Evolutionary conservation across 2,329 filamentous ascomycete genomes (phyloP).

Genomic region (Fusarium sp.): DNA sequence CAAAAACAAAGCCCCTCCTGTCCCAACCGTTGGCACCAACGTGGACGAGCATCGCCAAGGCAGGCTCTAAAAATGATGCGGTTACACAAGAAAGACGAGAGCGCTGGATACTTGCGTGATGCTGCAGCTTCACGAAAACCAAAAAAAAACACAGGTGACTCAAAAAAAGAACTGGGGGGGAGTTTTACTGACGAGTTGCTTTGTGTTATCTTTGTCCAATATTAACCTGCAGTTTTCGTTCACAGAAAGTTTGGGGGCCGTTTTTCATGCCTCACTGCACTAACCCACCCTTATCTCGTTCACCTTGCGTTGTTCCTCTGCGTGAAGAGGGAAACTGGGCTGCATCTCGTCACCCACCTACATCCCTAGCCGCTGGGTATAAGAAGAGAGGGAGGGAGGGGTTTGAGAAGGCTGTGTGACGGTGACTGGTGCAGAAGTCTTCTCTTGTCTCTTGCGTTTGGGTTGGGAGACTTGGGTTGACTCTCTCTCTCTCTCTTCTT

Average conservation of each 20-base stretch:
- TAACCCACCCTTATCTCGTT: not conserved
- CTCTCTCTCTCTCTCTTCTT: not conserved
- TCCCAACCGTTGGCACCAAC: not conserved
- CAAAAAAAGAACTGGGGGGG: not conserved
- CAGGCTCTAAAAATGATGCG: not conserved
- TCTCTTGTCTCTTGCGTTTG: not conserved
- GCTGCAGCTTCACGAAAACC: not conserved
- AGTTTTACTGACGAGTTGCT: not conserved
- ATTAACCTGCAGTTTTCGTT: not conserved
- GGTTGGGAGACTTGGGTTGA: not conserved
- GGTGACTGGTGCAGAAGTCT: constrained; percentile 27
- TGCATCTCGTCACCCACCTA: constrained; percentile 6
- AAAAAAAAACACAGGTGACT: not conserved
- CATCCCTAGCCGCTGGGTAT: not conserved
- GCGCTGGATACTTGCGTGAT: not conserved
- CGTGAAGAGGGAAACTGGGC: not conserved
- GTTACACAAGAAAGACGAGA: not conserved
- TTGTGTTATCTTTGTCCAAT: not conserved
- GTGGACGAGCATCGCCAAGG: not conserved
- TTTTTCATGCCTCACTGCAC: not conserved
- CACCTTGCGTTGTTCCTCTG: not conserved
- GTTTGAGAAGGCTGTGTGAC: constrained; percentile 24
- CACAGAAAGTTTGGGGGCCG: not conserved
- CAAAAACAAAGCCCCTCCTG: not conserved
- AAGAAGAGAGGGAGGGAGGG: constrained; percentile 16